Conservation (phyloP, 1,284 basidiomycete genomes). For the Microbotryum intermedium region DNA sequence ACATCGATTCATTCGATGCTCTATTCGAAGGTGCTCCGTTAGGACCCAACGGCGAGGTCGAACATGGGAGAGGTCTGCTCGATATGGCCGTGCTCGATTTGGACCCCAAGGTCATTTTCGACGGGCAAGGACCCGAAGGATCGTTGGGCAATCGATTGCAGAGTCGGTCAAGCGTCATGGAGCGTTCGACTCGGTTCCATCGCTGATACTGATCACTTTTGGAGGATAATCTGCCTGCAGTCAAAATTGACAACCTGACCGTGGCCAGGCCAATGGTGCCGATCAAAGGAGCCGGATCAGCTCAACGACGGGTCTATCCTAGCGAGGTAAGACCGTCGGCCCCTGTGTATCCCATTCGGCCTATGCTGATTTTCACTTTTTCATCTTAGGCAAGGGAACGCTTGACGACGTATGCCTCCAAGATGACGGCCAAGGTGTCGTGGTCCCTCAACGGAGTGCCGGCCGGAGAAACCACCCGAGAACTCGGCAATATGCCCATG, state of each 20-base stretch:
- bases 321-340: constrained; percentile 57
- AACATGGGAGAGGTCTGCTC: constrained; percentile 58
- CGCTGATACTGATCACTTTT: not conserved
- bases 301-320: constrained; percentile 75
- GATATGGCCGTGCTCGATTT: constrained; percentile 75
- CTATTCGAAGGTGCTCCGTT: constrained; percentile 67
- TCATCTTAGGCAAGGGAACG: constrained; percentile 71
- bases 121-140: constrained; percentile 47
- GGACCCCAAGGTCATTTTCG: constrained; percentile 83
- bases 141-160: constrained; percentile 41
- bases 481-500: constrained; percentile 88
- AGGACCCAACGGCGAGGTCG: constrained; percentile 49
- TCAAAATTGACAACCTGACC: constrained; percentile 81
- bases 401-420: constrained; percentile 80
- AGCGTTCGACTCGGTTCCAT: not conserved
- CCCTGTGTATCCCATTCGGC: no score
- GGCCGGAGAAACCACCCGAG: constrained; percentile 64
- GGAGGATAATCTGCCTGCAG: constrained; percentile 45
- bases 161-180: no score
- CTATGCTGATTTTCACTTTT: not conserved
- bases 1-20: constrained; percentile 94
- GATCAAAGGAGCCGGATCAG: constrained; percentile 66
- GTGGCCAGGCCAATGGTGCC: constrained; percentile 80
- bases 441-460: constrained; percentile 75
- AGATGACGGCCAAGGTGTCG: constrained; percentile 79